Evolutionary conservation across 1,139 yeast species (phyloP), one percentile per base, ranked within the genome.

Genomic region (Geotrichum histeridarum): DNA sequence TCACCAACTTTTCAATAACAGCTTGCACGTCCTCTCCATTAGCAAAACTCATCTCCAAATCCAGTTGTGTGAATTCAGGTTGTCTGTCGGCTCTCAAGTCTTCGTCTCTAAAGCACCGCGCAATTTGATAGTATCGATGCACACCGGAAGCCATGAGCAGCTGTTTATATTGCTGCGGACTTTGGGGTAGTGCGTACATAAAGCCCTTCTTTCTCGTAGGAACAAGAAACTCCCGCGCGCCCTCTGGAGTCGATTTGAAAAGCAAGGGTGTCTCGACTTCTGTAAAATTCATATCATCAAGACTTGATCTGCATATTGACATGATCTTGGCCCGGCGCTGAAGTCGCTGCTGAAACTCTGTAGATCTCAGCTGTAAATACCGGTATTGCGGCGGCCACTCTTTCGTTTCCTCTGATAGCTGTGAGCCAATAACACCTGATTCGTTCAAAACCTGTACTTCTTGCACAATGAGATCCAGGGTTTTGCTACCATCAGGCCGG

Each of bases 131-230:
- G 70, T 93, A 93, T 50, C 80, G 78, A 53, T 86, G 78, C 47
- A 94, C 81, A 0, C 99, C 99, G 42, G 96, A 84, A 4, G 97
- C 95, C 93, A 93, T 93, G 43, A 93, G 73, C 39, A 93, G 75
- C 70, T 93, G 99, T 67, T 94, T 93, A 66, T 91, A 93, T 67
- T 93, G 99, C 66, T 93, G 99, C 0, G 99, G 99, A 27, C 96
- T 87, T 69, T 93, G 99, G 0, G 98, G 97, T 43, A 93, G 74
- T 0, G 99, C 97, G 67, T 91, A 93, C 68, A 88, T 87, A 44
- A 60, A 62, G 11, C 78, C 75, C 4, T 73, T 69, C 15, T 77
- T 71, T 59, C 98, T 77, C 0, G 97, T 89, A 0, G 99, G 99
- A 0, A 93, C 98, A 53, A 94, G 71, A 66, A 93, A 93, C 70